phyloP scores from a whole-genome alignment of 495 filamentous ascomycete genomes.

The Xylaria longipes region DNA sequence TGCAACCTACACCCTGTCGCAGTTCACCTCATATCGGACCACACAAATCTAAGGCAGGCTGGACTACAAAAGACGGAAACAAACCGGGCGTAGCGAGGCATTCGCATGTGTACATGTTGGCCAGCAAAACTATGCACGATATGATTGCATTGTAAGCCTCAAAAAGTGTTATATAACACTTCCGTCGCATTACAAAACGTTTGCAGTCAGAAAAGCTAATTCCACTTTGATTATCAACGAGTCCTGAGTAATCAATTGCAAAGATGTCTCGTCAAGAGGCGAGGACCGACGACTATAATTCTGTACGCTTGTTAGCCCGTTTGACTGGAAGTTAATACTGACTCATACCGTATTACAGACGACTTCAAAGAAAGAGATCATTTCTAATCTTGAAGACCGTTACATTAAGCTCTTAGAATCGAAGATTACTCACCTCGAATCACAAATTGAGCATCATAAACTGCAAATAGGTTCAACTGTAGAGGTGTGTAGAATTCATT shows the following conservation, averaged over 20 bases:
- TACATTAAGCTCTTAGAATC: constrained; percentile 11
- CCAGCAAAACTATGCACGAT: not conserved
- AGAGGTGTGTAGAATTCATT: not conserved
- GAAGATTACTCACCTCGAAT: constrained; percentile 2
- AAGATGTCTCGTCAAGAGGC: not conserved
- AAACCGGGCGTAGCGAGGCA: not conserved
- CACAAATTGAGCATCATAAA: not conserved
- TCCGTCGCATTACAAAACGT: not conserved
- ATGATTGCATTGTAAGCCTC: not conserved
- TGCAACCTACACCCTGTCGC: not conserved
- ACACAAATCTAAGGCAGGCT: not conserved
- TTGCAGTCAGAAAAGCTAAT: not conserved
- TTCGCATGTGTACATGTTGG: not conserved
- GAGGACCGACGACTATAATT: not conserved
- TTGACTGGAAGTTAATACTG: not conserved
- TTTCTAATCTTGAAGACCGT: constrained; percentile 9
- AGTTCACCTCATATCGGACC: not conserved
- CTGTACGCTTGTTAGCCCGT: not conserved
- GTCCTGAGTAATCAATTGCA: not conserved
- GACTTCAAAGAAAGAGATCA: not conserved
- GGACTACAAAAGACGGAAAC: not conserved
- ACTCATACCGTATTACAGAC: not conserved
- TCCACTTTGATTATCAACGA: not conserved
- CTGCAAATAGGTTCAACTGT: not conserved
- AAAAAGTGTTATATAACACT: not conserved